Evolutionary conservation across 257 asterid species (phyloP).

Genomic region (Solanum dulcamara): DNA sequence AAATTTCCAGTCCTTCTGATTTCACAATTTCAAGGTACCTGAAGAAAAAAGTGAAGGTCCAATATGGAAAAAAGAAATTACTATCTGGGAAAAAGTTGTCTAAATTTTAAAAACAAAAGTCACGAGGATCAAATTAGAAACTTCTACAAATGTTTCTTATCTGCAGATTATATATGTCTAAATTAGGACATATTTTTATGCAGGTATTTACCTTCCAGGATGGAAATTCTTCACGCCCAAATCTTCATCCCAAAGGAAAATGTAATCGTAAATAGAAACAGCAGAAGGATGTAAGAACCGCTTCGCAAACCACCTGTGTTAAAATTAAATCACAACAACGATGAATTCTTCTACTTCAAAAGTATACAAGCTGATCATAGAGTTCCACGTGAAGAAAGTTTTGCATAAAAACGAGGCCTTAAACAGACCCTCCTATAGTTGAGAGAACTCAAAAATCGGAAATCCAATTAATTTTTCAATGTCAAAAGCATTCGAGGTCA

Average conservation of each 20-base stretch:
- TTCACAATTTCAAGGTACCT: conserved; percentile 76
- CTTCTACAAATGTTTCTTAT: background rate
- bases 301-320: conserved; percentile 94
- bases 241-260: conserved; percentile 99
- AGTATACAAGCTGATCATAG: background rate
- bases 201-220: conserved; percentile 61
- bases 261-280: conserved; percentile 73
- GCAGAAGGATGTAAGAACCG: conserved; percentile 86
- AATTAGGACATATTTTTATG: background rate
- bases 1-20: conserved; percentile 83
- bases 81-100: background rate
- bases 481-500: background rate
- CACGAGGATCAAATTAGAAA: background rate
- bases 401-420: background rate
- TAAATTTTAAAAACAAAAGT: background rate
- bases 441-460: background rate
- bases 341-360: background rate
- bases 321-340: background rate
- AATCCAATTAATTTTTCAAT: background rate
- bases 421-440: background rate
- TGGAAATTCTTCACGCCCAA: conserved; percentile 75
- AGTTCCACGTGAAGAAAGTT: background rate
- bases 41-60: background rate
- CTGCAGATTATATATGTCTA: background rate
- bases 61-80: background rate